These are phyloP conservation scores for Puccinia horiana DNA, from an alignment of 1,284 basidiomycete species.

Conservation along the genomic window DNA sequence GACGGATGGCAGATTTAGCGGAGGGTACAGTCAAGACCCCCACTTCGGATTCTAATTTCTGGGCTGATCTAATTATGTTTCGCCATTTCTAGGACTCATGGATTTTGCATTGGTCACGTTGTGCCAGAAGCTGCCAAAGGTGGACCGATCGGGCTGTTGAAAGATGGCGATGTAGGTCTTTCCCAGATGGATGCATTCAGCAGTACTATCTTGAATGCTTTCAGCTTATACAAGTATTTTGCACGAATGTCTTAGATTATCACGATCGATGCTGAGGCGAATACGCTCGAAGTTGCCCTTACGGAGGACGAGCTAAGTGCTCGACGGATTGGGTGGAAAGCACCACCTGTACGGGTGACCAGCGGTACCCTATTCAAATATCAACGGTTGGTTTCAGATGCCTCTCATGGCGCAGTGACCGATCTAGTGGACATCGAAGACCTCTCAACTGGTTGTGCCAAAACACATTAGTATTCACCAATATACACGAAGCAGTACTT, in stretches of 20 bases:
- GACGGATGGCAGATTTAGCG: conserved; percentile 95
- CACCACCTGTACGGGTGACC: conserved; percentile 6
- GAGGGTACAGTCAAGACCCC: conserved; percentile 66
- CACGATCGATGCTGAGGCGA: conserved; percentile 49
- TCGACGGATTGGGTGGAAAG: conserved; percentile 39
- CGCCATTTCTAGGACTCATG: conserved; percentile 51
- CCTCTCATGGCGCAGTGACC: conserved; percentile 44
- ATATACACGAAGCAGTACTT: not conserved
- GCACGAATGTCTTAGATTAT: conserved; percentile 14
- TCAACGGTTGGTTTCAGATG: conserved; percentile 47
- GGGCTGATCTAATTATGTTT: not conserved
- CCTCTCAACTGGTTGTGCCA: conserved; percentile 9
- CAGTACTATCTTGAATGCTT: not conserved
- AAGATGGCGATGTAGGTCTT: conserved; percentile 74
- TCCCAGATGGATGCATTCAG: not conserved
- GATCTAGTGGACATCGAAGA: conserved; percentile 46
- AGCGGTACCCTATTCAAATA: conserved; percentile 37
- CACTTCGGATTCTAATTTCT: not conserved
- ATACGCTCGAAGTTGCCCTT: conserved; percentile 39
- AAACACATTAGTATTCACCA: not conserved
- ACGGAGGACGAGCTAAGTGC: conserved; percentile 35
- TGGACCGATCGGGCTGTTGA: conserved; percentile 83
- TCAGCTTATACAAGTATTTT: not conserved
- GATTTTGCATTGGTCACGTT: conserved; percentile 86
- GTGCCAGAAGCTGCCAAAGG: conserved; percentile 88